Conservation (phyloP, 164 flowering plant species). For the Hamamelis virginiana region DNA sequence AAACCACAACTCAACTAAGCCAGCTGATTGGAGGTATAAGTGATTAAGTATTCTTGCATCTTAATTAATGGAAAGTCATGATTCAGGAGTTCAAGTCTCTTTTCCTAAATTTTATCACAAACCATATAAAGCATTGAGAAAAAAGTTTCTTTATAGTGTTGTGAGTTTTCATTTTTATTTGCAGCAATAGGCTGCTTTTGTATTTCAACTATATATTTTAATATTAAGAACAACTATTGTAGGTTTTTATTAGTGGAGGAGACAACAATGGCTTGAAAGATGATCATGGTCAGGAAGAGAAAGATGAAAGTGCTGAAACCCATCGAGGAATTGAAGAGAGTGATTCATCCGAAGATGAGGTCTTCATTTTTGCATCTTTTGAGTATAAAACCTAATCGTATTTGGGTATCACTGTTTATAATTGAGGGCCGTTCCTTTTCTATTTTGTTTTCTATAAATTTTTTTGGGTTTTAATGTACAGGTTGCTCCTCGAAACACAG, state of each 20-base stretch:
- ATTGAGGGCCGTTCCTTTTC: background rate
- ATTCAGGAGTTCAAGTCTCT: too few species aligned
- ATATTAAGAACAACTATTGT: conserved; percentile 2
- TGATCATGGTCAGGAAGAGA: conserved; percentile 13
- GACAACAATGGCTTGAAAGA: conserved; percentile 7
- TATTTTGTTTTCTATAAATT: background rate
- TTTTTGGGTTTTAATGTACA: conserved; percentile 11
- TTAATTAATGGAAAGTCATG: too few species aligned
- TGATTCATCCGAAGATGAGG: conserved; percentile 79
- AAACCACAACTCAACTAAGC: too few species aligned
- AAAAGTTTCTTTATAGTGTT: background rate
- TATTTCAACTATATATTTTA: background rate
- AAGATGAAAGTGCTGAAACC: conserved; percentile 27
- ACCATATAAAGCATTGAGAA: background rate
- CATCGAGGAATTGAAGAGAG: conserved; percentile 50
- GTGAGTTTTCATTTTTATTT: conserved; percentile 6
- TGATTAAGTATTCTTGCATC: too few species aligned
- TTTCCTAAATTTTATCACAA: background rate
- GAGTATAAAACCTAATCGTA: background rate
- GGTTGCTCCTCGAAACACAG: conserved; percentile 83
- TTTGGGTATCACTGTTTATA: background rate
- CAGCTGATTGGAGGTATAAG: background rate
- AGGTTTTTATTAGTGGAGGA: conserved; percentile 14
- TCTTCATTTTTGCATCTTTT: conserved; percentile 2
- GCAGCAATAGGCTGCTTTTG: background rate